Evolutionary conservation across 2,329 filamentous ascomycete genomes (phyloP), one percentile per base, ranked within the genome.

Genomic region (Penicillium verrucosum): DNA sequence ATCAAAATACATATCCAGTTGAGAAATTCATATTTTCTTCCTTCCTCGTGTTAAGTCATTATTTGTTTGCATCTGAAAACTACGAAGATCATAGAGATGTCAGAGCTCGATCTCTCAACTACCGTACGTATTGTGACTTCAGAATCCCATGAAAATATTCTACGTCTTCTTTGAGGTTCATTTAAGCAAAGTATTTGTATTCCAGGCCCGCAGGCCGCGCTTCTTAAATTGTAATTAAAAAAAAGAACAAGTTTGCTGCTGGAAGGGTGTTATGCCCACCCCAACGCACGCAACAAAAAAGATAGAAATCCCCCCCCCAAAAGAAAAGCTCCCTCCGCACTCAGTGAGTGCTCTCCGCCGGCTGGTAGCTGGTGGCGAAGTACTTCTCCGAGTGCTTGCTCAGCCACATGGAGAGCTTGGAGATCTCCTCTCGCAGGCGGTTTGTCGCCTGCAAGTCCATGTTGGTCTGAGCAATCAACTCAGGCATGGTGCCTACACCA

Each of bases 391-490:
- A 85, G 67, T 93, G 86, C 65, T 88, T 89, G 57, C 87, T 84
- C 54, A 99, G 81, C 91, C 92, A 99, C 52, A 85, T 82, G 11
- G 88, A 90, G 75, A 99, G 87, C 75, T 92, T 93, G 64, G 85
- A 83, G 16, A 99, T 82, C 73, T 99, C 94, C 68, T 97, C 91
- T 12, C 92, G 88, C 27, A 97, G 84, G 45, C 92, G 89, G 60
- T 88, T 89, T 41, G 96, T 90, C 2, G 92, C 92, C 72, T 96
- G 92, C 51, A 88, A 82, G 69, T 97, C 94, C 92, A 99, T 96
- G 76, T 97, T 97, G 51, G 94, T 99, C 73, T 99, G 94, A 4
- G 92, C 92, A 60, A 97, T 87, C 40, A 97, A 85, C 71, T 99
- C 94, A 0, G 94, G 93, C 65, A 97, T 86, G 1, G 89, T 89